Evolutionary conservation across 2,329 filamentous ascomycete species (phyloP), one percentile per base, ranked within the genome.

Genomic region (Berkeleyomyces rouxiae): DNA sequence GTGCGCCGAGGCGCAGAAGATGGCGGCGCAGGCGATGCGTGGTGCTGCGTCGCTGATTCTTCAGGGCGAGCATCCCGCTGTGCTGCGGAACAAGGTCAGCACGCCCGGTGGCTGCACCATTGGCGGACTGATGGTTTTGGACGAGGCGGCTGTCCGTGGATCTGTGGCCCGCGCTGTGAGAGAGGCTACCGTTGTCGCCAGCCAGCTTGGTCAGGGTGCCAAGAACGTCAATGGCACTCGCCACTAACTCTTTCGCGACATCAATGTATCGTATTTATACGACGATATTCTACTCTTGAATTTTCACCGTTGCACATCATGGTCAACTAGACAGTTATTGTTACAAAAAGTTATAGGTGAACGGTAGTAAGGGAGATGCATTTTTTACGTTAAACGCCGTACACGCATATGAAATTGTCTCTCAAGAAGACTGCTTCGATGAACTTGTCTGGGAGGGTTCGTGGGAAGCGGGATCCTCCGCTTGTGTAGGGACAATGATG

Each of bases 41-140:
- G 88, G 88, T 31, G 83, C 85, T 0, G 85, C 87, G 0, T 82
- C 80, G 0, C 70, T 91, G 68, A 82, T 91, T 9, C 76, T 88
- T 62, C 79, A 74, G 62, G 86, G 86, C 11, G 86, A 90, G 70
- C 87, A 91, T 71, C 88, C 88, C 1, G 86, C 87, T 13, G 73
- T 90, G 31, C 73, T 91, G 61, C 79, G 84, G 60, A 87, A 92
- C 68, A 88, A 87, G 74, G 85, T 90, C n/a, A 83, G 77, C 67
- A 90, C 86, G 1, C 86, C 87, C 0, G 87, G 86, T 4, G 88
- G 88, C 1, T 90, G 86, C 72, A 90, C 86, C 4, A 89, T 90
- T 66, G 84, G 82, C 1, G 88, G 87, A 0, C 72, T 91, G 59
- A 71, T 89, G 68, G 83, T 86, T 4, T 74, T 92, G 5, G 88